Evolutionary conservation across 2,329 filamentous ascomycete genomes (phyloP), one percentile per base, ranked within the genome.

Genomic region (Fusarium sarcochroum): DNA sequence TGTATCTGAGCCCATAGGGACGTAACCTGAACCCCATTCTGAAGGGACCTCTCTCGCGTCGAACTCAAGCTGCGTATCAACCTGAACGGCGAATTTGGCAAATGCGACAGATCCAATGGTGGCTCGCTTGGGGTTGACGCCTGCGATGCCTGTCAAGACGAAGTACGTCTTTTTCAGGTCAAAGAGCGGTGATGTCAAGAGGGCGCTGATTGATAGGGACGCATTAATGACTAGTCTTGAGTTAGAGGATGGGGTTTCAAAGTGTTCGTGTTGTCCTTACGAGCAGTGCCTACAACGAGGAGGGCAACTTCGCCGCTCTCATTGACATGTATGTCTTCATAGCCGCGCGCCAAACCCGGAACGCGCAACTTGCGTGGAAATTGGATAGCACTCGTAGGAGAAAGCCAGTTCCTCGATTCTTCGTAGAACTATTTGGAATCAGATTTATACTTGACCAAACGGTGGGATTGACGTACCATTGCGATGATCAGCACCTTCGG

Each of bases 1-100:
- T 4, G 32, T 59, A 5, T 51, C 46, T 6, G 69, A 59, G 7
- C 69, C 69, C 46, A 70, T 68, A 1, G 69, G 69, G 0, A 71
- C 47, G 18, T 62, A 71, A 0, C 69, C 69, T 0, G 69, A 70
- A 0, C 56, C 66, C 69, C 66, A 71, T 38, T 60, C 66, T 1
- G 50, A 32, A 0, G 69, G 69, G 9, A 71, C 54, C 5, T 71
- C 69, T 11, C 69, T 63, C 0, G 55, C 69, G 8, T 71, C 69
- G 5, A 71, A 58, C 6, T 70, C 69, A 27, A 71, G 52, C 6
- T 71, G 69, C 0, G 59, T 57, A 1, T 69, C 69, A 1, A 71
- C 69, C 34, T 71, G 69, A 4, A 71, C 15, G 2, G 69, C 67
- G 17, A 71, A 71, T n/a, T 30, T 71, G 9, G 69, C 69, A n/a